Conservation (phyloP, 306 rosid genomes). For the Quercus cerris region DNA sequence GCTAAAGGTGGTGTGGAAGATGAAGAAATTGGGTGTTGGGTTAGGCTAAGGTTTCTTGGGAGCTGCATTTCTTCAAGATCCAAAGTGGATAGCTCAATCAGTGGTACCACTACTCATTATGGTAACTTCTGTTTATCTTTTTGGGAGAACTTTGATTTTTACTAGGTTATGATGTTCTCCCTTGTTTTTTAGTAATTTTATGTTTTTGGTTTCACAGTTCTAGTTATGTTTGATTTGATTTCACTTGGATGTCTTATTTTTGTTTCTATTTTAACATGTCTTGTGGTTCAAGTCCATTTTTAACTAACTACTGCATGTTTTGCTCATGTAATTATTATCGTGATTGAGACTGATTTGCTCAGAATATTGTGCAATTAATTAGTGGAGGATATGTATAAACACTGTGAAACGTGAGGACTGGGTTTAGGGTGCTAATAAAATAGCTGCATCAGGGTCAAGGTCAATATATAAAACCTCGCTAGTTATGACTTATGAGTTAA, state of each 20-base stretch:
- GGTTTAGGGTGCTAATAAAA: neutral
- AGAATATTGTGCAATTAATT: constrained; percentile 4
- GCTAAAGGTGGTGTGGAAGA: constrained; percentile 29
- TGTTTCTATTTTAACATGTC: constrained; percentile 7
- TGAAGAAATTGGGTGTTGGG: constrained; percentile 77
- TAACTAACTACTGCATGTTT: constrained; percentile 14
- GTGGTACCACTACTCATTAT: constrained; percentile 77
- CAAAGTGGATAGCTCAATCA: constrained; percentile 87
- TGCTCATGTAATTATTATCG: neutral
- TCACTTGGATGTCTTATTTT: neutral
- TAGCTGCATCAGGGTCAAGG: constrained; percentile 23
- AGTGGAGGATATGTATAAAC: neutral
- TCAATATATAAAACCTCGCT: constrained; percentile 15
- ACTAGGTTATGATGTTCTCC: neutral
- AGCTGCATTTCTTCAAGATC: constrained; percentile 99
- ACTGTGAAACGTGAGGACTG: neutral
- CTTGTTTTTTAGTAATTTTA: constrained; percentile 4
- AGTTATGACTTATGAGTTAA: neutral
- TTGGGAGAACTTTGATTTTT: neutral
- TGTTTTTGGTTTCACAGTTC: neutral
- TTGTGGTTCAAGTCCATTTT: constrained; percentile 5
- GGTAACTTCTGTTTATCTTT: constrained; percentile 48
- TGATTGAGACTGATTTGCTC: constrained; percentile 2
- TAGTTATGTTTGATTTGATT: constrained; percentile 15
- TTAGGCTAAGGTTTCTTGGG: constrained; percentile 67